These are phyloP conservation scores for Auricularia sp. DNA, from an alignment of 768 basidiomycete genomes.

Conservation along the genomic window DNA sequence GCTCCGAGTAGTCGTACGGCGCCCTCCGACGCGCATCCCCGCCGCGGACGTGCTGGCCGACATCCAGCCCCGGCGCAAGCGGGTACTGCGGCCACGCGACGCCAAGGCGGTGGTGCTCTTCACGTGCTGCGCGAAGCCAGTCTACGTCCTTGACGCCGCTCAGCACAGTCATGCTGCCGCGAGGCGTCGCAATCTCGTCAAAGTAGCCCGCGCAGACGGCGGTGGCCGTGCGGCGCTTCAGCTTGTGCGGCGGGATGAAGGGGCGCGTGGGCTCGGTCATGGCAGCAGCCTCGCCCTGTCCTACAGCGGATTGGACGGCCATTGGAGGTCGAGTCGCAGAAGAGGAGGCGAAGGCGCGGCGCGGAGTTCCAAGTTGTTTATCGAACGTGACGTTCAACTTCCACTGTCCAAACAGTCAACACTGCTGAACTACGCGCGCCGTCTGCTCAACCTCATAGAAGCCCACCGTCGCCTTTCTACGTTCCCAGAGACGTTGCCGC, in stretches of 20 bases:
- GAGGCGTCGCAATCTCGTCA: constrained; percentile 27
- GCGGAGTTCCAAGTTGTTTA: no score
- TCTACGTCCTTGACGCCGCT: neutral
- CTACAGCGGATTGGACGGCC: no score
- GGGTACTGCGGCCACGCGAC: neutral
- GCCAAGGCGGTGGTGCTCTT: neutral
- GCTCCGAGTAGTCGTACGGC: neutral
- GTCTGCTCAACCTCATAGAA: no score
- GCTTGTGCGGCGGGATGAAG: constrained; percentile 21
- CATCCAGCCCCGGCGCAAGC: neutral
- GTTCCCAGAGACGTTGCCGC: no score
- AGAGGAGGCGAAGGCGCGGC: no score
- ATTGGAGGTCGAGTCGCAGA: no score
- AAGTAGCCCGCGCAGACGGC: constrained; percentile 66
- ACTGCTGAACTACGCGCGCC: no score
- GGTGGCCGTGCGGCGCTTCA: constrained; percentile 56
- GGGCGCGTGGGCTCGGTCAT: neutral
- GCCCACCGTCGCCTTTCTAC: no score
- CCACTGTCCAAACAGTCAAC: no score
- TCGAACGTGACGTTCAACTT: no score
- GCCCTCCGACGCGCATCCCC: neutral
- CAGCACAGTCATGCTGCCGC: neutral
- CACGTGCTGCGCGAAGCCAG: neutral
- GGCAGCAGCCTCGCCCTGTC: no score
- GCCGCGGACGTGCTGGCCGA: neutral